Base-by-base conservation (phyloP, 768 basidiomycete genomes). In the Mycena chlorophos region DNA sequence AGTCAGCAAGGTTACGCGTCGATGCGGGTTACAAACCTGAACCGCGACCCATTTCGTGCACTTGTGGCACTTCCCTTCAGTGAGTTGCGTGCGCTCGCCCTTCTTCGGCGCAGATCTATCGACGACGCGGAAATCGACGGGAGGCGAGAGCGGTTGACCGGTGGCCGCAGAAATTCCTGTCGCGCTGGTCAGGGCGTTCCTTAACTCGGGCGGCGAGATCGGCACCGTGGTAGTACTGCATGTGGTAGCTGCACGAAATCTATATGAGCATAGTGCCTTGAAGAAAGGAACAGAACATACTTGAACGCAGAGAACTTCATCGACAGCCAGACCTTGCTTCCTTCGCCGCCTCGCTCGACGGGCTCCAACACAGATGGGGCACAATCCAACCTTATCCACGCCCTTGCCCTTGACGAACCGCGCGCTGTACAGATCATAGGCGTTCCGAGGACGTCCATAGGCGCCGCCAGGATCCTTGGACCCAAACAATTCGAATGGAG, bases 281-380 rank as follows among this genome's bases (percentile, higher is more conserved):
- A 5, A 47, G 6, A 20, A 23, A 31, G 3, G 16, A 28, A 23
- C 25, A 38, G 19, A 26, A 40, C 10, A 77, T 74, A 90, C 89
- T 91, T 91, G 75, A 84, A 91, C 19, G 89, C 89, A 14, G 86
- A 88, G 64, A 87, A 85, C 62, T 91, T 91, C 82, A 84, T 90
- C 2, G 84, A 81, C 29, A 90, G 69, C 90, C 91, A 92, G 25
- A 86, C 57, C 34, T 78, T 76, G 62, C 80, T 82, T 2, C 80
- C 81, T 52, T 79, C 80, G 0, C 89, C 90, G 1, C 88, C 88
- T 8, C 89, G 79, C 20, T 71, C 72, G 3, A 64, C 66, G 31
- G 75, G 68, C n/a, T 68, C 91, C 89, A 38, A 82, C 67, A 63
- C 91, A 93, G 47, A 92, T 80, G 0, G 91, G 91, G 62, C 91